Evolutionary conservation across 192 early-diverging fungal genomes (phyloP).

Genomic region (Funneliformis geosporum): DNA sequence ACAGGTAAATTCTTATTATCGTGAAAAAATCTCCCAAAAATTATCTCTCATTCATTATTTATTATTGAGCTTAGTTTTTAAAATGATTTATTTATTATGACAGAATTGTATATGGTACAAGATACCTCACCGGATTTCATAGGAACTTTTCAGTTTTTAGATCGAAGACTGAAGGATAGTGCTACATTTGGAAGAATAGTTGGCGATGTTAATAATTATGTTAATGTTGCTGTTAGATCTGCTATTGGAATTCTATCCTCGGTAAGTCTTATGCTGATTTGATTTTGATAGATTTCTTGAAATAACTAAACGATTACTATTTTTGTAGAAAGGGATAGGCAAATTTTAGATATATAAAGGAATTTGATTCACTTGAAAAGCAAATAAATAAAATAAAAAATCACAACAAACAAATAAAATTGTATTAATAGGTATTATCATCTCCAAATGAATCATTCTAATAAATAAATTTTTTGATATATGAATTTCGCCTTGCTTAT

Average conservation of each 20-base stretch:
- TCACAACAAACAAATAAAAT: no score
- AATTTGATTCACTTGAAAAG: no score
- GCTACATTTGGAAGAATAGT: slow-evolving; percentile 56
- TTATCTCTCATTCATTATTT: neutral
- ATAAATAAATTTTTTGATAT: no score
- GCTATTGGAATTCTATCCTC: slow-evolving; percentile 46
- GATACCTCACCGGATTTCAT: slow-evolving; percentile 74
- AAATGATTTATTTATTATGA: neutral
- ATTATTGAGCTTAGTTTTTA: no score
- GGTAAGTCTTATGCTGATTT: slow-evolving; percentile 35
- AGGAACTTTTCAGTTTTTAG: slow-evolving; percentile 79
- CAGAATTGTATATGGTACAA: slow-evolving; percentile 91
- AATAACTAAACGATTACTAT: neutral
- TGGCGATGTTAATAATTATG: slow-evolving; percentile 43
- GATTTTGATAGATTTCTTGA: neutral
- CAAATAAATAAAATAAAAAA: no score
- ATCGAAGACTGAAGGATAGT: slow-evolving; percentile 74
- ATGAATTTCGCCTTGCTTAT: no score
- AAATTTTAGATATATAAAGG: neutral
- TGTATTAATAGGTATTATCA: no score
- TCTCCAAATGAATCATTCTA: no score
- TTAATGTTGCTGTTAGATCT: slow-evolving; percentile 48
- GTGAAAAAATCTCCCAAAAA: neutral
- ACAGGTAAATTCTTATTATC: slow-evolving; percentile 44
- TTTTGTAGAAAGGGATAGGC: neutral